Base-by-base conservation (phyloP, 2,329 filamentous ascomycete species). In the Nemania diffusa region DNA sequence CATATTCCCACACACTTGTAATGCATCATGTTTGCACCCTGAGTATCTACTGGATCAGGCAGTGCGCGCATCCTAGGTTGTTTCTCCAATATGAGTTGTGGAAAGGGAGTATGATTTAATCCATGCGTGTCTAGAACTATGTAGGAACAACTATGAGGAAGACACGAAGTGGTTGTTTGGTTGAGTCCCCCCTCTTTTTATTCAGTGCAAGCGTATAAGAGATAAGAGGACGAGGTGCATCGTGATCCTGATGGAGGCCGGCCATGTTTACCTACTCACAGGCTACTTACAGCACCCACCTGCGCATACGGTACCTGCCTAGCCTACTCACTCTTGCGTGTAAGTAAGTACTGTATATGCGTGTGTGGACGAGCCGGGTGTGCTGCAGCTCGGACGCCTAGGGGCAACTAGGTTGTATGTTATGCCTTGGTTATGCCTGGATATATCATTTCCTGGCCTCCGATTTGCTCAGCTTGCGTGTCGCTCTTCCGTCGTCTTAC, bases 401-500 rank as follows among this genome's bases (percentile, higher is more conserved):
- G 64, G 55, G 58, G 46, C 57, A n/a, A 46, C 65, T 68, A 68
- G 32, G 55, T 55, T 68, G 58, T 57, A 62, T 68, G 66, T 65
- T 53, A 62, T 66, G 62, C 65, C 65, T 68, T 68, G 65, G 57
- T 65, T 46, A 55, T 68, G 62, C 66, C 66, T 66, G 50, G 58
- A 51, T 53, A 42, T 40, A 56, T 53, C 27, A 3, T 56, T 65
- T 59, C 52, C 55, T 37, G 53, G 57, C 53, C 69, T 69, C 69
- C 58, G 68, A 71, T 70, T 71, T 69, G 69, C 61, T 64, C 68
- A 63, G 61, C 51, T 58, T 59, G 56, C 50, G 29, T 50, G n/a
- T 67, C 64, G 53, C 55, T 60, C 48, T 56, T 62, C 56, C 57
- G 57, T 57, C 62, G 67, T 70, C 67, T 73, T 72, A 71, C 68